A percentile compares a stretch with the other conserved stretches of the same genome.
These are phyloP conservation scores for Pisolithus thermaeus DNA, from an alignment of 1,284 basidiomycete species.

Conservation along the genomic window DNA sequence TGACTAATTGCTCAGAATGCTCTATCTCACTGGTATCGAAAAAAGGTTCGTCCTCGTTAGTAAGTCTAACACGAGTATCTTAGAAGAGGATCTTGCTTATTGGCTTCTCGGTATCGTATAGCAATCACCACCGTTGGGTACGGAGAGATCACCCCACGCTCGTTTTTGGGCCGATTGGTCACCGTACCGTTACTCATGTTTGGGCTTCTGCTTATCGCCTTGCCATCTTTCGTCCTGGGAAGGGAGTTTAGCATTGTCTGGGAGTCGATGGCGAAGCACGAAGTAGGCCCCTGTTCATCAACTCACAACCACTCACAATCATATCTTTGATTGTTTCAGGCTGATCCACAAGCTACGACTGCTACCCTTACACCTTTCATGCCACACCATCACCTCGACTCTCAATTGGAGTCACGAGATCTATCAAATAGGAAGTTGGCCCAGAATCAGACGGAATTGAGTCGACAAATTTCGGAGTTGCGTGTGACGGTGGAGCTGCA, in stretches of 20 bases:
- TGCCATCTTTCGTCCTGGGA: conserved; percentile 85
- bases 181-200: conserved; percentile 82
- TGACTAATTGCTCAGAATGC: not conserved
- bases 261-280: conserved; percentile 65
- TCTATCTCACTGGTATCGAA: not conserved
- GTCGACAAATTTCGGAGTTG: conserved; percentile 54
- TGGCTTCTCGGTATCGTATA: conserved; percentile 19
- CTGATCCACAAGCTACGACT: not conserved
- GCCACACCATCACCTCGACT: conserved; percentile 15
- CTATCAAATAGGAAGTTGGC: conserved; percentile 52
- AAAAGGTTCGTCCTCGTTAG: conserved; percentile 39
- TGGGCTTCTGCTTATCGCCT: conserved; percentile 79
- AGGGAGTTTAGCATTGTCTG: conserved; percentile 85
- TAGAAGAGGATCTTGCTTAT: not conserved
- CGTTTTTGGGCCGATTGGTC: conserved; percentile 75
- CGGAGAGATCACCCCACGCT: conserved; percentile 81
- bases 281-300: conserved; percentile 26
- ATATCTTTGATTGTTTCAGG: conserved; percentile 5
- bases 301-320: not conserved
- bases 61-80: conserved; percentile 32
- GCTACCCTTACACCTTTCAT: conserved; percentile 1
- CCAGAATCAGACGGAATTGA: conserved; percentile 57
- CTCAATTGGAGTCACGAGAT: conserved; percentile 28
- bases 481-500: conserved; percentile 48
- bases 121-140: conserved; percentile 85